Evolutionary conservation across 1,139 yeast genomes (phyloP), one percentile per base, ranked within the genome.

Genomic region (Diutina neorugosa): DNA sequence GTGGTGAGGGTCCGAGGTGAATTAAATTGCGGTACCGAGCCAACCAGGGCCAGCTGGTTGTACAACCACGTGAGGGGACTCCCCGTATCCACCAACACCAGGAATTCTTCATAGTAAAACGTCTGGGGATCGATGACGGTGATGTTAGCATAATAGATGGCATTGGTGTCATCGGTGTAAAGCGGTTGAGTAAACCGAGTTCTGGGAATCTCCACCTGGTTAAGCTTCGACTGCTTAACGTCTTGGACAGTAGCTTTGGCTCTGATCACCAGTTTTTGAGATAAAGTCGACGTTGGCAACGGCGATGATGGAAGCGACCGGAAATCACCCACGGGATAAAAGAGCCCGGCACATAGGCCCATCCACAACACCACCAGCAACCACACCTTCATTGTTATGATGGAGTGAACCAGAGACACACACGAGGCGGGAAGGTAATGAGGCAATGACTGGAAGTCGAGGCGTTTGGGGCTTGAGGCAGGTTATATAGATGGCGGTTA

Each of bases 11-110:
- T 5, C 3, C 21, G 37, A 25, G 21, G 37, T 3, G 14, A 9
- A 8, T 46, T 25, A 12, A 23, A 46, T 8, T 11, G 27, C 7
- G 25, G 19, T n/a, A 46, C 50, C 20, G 50, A 21, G 4, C 14
- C 14, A 27, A 46, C 27, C 50, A 27, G 50, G n/a, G 50, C 50
- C 50, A 27, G 40, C 41, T 27, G 37, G 27, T 46, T 46, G 27
- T 46, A 46, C 25, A 46, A 27, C 50, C 50, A 46, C 21, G 50
- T 25, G 12, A 46, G 19, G n/a, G 50, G 50, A 27, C 50, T 46
- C 4, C 50, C 50, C 8, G 50, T 46, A 18, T 46, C 50, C 40
- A 46, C 37, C 18, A 46, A 19, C 41, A 46, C 37, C 37, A 34
- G 21, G 21, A 46, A 46, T 14, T 25, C n/a, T 9, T 18, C 37